Evolutionary conservation across 345 rosid species (phyloP).

Genomic region (Eutrema yunnanense): DNA sequence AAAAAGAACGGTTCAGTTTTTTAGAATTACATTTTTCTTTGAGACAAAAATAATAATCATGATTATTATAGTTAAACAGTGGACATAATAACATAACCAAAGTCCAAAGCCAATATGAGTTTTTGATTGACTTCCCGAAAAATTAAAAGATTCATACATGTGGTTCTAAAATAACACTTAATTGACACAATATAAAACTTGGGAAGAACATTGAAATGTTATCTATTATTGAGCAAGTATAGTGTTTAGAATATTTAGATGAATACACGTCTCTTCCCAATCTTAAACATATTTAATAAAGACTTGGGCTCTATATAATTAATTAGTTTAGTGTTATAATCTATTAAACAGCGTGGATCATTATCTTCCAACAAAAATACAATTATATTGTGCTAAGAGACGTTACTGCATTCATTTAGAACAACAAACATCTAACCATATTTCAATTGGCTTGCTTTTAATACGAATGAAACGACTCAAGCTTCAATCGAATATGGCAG

Average conservation of each 20-base stretch:
- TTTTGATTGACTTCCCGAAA: neutral
- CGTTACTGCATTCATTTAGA: neutral
- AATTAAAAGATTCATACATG: neutral
- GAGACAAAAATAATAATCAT: neutral
- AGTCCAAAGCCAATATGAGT: neutral
- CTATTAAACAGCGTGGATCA: neutral
- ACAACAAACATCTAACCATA: neutral
- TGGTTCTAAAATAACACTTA: neutral
- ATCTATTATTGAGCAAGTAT: conserved; percentile 1
- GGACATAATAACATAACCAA: neutral
- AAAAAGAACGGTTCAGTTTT: neutral
- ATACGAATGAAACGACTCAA: neutral
- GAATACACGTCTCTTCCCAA: neutral
- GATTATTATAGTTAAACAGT: neutral
- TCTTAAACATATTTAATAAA: neutral
- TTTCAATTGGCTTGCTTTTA: neutral
- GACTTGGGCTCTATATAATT: neutral
- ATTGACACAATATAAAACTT: neutral
- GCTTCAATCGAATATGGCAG: neutral
- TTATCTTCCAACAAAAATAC: neutral
- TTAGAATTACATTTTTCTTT: neutral
- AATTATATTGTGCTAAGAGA: neutral
- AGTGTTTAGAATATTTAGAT: neutral
- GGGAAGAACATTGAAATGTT: neutral
- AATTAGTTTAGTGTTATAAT: neutral